Conservation (phyloP, 768 basidiomycete genomes). For the Myochromella boudieri region DNA sequence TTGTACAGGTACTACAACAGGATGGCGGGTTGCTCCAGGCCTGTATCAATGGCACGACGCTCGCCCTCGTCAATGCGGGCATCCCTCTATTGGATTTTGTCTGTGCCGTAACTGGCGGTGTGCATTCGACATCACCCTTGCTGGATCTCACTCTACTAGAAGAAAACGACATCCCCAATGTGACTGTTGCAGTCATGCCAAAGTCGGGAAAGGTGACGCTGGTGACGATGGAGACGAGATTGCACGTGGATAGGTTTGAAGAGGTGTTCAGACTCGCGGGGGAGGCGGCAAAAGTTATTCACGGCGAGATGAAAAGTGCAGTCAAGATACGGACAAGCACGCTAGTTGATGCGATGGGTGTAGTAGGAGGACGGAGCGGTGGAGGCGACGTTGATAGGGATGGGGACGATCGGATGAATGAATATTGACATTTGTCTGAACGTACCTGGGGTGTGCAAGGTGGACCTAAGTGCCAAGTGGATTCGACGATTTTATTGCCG, state of each 20-base stretch:
- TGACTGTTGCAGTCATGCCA: slow-evolving; percentile 90
- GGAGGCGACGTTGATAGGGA: slow-evolving; percentile 29
- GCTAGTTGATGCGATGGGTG: slow-evolving; percentile 64
- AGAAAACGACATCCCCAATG: slow-evolving; percentile 85
- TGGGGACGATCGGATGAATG: slow-evolving; percentile 38
- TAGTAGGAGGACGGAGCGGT: slow-evolving; percentile 33
- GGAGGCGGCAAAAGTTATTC: slow-evolving; percentile 75
- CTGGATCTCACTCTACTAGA: slow-evolving; percentile 88
- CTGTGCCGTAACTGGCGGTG: slow-evolving; percentile 85
- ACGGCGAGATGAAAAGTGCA: slow-evolving; percentile 79
- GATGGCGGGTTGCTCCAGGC: slow-evolving; percentile 92
- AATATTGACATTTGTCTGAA: slow-evolving; percentile 21
- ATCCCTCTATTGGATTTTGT: slow-evolving; percentile 91
- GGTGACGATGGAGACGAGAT: slow-evolving; percentile 90
- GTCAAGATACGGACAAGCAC: slow-evolving; percentile 61
- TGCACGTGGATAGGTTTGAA: slow-evolving; percentile 90
- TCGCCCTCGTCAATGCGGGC: slow-evolving; percentile 88
- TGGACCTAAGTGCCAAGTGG: slow-evolving; percentile 3
- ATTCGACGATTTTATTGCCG: slow-evolving; percentile 23
- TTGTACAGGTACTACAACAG: slow-evolving; percentile 89
- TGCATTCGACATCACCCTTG: slow-evolving; percentile 77
- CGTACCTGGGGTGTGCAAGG: slow-evolving; percentile 5
- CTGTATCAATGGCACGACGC: slow-evolving; percentile 92
- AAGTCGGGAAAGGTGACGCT: slow-evolving; percentile 83
- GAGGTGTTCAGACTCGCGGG: slow-evolving; percentile 81